Conservation (phyloP, 495 filamentous ascomycete species). For the Stereocaulon alpinum region DNA sequence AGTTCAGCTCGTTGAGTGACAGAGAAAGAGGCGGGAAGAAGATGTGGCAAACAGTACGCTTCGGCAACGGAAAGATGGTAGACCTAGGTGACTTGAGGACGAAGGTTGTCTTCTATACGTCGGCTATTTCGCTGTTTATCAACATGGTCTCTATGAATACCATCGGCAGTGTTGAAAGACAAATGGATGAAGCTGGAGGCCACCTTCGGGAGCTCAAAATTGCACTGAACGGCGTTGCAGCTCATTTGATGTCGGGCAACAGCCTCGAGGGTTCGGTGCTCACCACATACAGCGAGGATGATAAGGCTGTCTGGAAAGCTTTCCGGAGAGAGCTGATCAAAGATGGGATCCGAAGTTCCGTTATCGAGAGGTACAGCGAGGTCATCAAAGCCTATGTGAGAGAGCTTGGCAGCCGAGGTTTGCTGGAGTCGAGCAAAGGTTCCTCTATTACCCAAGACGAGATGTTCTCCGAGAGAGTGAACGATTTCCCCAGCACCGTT, state of each 20-base stretch:
- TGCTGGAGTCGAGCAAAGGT: constrained; percentile 8
- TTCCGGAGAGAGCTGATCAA: constrained; percentile 42
- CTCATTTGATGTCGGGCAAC: constrained; percentile 27
- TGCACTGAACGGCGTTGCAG: constrained; percentile 29
- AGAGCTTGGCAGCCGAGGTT: constrained; percentile 14
- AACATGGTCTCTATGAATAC: constrained; percentile 13
- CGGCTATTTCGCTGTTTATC: constrained; percentile 12
- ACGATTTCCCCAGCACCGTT: too few relatives aligned
- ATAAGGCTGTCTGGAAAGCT: constrained; percentile 41
- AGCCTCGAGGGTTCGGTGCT: constrained; percentile 27
- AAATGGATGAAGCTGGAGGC: constrained; percentile 16
- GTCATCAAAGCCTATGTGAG: constrained; percentile 16
- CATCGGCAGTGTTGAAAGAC: constrained; percentile 16
- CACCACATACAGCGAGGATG: constrained; percentile 31
- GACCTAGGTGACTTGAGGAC: constrained; percentile 9
- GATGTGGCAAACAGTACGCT: constrained; percentile 15
- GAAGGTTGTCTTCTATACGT: constrained; percentile 9
- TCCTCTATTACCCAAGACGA: too few relatives aligned
- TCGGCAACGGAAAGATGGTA: constrained; percentile 11
- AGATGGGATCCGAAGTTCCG: constrained; percentile 41
- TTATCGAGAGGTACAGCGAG: constrained; percentile 40
- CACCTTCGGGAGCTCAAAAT: constrained; percentile 13
- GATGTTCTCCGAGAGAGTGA: too few relatives aligned
- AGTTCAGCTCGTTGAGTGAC: constrained; percentile 14
- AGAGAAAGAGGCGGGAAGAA: constrained; percentile 6